Percentiles rank a stretch among this genome's conserved stretches.
These are phyloP conservation scores for Colletotrichum acutatum DNA, from an alignment of 2,329 filamentous ascomycete species.

Conservation along the genomic window DNA sequence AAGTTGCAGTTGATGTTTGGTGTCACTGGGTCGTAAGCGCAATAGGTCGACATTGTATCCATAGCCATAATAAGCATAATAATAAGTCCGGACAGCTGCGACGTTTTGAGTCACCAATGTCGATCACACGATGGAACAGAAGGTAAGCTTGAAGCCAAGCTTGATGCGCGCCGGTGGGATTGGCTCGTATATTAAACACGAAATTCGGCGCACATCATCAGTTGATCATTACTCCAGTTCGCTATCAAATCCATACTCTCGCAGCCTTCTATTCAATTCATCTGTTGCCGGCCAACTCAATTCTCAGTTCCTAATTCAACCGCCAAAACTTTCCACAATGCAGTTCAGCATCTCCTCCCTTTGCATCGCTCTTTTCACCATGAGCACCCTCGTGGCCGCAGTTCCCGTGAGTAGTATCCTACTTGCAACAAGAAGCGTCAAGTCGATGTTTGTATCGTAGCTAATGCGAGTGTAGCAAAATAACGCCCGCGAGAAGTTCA, in stretches of 20 bases:
- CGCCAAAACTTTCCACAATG: background rate
- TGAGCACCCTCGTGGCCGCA: background rate
- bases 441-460: background rate
- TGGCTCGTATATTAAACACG: background rate
- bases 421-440: background rate
- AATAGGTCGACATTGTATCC: background rate
- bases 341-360: conserved; percentile 4
- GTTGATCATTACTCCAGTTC: background rate
- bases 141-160: background rate
- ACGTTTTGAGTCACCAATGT: background rate
- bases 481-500: conserved; percentile 15
- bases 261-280: background rate
- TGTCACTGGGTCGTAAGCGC: background rate
- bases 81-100: background rate
- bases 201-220: background rate
- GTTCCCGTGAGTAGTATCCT: background rate
- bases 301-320: background rate
- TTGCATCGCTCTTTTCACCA: background rate
- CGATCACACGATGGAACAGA: background rate
- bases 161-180: background rate
- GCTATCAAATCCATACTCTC: background rate
- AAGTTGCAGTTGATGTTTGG: background rate
- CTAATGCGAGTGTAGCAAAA: background rate
- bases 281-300: background rate
- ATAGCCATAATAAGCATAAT: background rate